Evolutionary conservation across 257 asterid genomes (phyloP), one percentile per base, ranked within the genome.

Genomic region (Verbascum thapsus): DNA sequence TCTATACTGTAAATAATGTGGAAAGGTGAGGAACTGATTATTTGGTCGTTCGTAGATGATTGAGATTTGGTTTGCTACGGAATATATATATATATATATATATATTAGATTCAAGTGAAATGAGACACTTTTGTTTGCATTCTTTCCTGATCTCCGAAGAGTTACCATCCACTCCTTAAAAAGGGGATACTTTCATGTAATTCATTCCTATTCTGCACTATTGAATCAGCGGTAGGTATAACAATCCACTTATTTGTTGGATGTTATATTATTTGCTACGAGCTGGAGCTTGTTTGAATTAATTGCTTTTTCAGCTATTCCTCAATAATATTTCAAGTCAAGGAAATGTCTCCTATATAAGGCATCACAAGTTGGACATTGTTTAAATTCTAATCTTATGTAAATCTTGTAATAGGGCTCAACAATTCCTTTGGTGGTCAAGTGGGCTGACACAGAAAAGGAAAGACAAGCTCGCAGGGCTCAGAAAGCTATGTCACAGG

Each of bases 381-480:
- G 61, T 58, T 53, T 39, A 47, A 26, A 71, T 44, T 61, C 62
- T 67, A 48, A 69, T 57, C 18, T 40, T 44, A 47, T 74, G n/a
- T 69, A 40, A 12, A 48, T 56, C 38, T 30, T 66, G n/a, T 63
- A 32, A 58, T 64, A 90, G 99, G 97, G 95, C 66, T 84, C 96
- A 40, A 75, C 86, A 44, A 88, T 94, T 70, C 96, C 96, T 16
- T 81, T 94, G 85, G 99, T 94, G 77, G 96, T 94, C 67, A 94
- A 94, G 80, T 90, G 99, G 99, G 99, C 99, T 58, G 99, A 94
- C 80, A 94, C 99, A 58, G 99, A 94, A 62, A 94, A 94, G 78
- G 99, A 94, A 81, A 81, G 96, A 64, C 90, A 79, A 62, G 83
- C 97, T 51, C 82, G 97, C 67, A 87, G 82, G 80, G 96, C 95